Conservation (phyloP, 495 filamentous ascomycete genomes). For the Amniculicola lignicola region DNA sequence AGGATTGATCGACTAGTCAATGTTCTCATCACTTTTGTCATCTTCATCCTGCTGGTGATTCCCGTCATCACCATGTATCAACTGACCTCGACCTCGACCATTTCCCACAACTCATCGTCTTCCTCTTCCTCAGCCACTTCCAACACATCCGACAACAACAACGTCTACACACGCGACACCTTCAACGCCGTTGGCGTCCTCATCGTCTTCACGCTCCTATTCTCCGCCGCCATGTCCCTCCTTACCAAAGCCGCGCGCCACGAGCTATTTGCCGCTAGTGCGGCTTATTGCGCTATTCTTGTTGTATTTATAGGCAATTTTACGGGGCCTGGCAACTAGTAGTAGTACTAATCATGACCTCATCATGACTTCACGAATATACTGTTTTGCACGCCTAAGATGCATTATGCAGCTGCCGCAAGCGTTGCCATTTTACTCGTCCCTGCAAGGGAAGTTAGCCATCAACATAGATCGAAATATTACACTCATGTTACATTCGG, state of each 20-base stretch:
- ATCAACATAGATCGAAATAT: no score
- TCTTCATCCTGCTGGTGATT: slow-evolving; percentile 44
- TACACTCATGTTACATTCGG: no score
- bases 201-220: slow-evolving; percentile 36
- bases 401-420: no score
- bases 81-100: slow-evolving; percentile 20
- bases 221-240: slow-evolving; percentile 39
- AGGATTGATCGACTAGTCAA: slow-evolving; percentile 42
- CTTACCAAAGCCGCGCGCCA: slow-evolving; percentile 45
- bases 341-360: not conserved
- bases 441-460: no score
- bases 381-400: not conserved
- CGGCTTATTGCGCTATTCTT: slow-evolving; percentile 42
- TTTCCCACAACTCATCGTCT: not conserved
- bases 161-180: slow-evolving; percentile 9
- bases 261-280: slow-evolving; percentile 47
- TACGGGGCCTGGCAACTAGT: slow-evolving; percentile 23
- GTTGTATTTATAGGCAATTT: slow-evolving; percentile 40
- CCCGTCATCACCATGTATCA: slow-evolving; percentile 45
- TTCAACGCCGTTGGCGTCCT: slow-evolving; percentile 30
- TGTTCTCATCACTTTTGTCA: slow-evolving; percentile 34
- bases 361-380: slow-evolving; percentile 1
- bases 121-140: not conserved
- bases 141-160: slow-evolving; percentile 5
- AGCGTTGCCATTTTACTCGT: no score